Percentiles rank a stretch among this genome's conserved stretches.
Evolutionary conservation across 371 early-diverging fungal genomes (phyloP).

Genomic region (Mucor saturninus): DNA sequence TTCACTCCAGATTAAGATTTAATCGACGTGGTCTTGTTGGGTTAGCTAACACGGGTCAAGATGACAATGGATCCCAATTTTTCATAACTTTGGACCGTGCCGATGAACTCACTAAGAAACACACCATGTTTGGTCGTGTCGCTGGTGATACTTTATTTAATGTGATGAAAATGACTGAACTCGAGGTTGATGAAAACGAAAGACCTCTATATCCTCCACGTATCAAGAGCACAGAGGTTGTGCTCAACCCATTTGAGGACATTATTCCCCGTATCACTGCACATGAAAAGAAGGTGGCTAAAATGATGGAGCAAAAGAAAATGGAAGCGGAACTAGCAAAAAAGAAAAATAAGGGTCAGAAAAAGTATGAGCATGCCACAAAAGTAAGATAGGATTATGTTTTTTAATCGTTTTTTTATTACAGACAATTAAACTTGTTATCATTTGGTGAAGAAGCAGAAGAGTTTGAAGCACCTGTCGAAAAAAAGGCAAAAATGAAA

Average conservation of each 20-base stretch:
- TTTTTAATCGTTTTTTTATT: neutral
- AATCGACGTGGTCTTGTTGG: slow-evolving; percentile 88
- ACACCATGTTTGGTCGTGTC: slow-evolving; percentile 94
- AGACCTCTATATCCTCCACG: slow-evolving; percentile 82
- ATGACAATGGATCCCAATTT: slow-evolving; percentile 90
- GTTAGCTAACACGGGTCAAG: slow-evolving; percentile 86
- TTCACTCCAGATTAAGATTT: slow-evolving; percentile 90
- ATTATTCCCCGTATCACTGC: slow-evolving; percentile 83
- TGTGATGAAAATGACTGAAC: slow-evolving; percentile 83
- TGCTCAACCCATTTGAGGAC: slow-evolving; percentile 92
- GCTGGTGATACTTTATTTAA: slow-evolving; percentile 93
- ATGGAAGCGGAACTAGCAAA: slow-evolving; percentile 41
- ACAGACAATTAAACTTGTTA: slow-evolving; percentile 76
- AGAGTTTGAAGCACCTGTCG: slow-evolving; percentile 38
- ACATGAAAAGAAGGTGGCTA: slow-evolving; percentile 53
- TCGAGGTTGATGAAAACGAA: slow-evolving; percentile 81
- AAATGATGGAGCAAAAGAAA: slow-evolving; percentile 38
- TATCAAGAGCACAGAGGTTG: slow-evolving; percentile 69
- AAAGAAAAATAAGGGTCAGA: slow-evolving; percentile 64
- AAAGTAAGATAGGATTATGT: neutral
- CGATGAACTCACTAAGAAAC: slow-evolving; percentile 82
- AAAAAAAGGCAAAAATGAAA: slow-evolving; percentile 38
- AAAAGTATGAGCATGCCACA: slow-evolving; percentile 54
- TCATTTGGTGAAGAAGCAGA: slow-evolving; percentile 87
- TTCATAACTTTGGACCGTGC: slow-evolving; percentile 92